A percentile compares a stretch with the other conserved stretches of the same genome.
phyloP scores from a whole-genome alignment of 768 basidiomycete genomes.

The Boletus tomentosulus region DNA sequence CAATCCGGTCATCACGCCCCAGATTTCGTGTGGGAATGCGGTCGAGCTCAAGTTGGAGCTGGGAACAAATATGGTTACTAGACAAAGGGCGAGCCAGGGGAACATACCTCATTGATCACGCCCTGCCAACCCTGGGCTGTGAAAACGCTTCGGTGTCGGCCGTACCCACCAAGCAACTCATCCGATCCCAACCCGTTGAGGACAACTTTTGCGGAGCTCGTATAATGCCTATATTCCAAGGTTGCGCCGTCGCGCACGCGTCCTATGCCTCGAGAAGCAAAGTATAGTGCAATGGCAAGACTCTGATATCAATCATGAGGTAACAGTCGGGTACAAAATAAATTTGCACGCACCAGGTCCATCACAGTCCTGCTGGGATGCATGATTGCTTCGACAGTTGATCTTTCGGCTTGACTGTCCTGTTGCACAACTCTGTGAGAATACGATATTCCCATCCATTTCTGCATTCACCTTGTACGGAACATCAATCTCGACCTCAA shows the following conservation, averaged over 20 bases:
- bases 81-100: not conserved
- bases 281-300: constrained; percentile 87
- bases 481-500: constrained; percentile 83
- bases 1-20: constrained; percentile 90
- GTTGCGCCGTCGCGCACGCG: constrained; percentile 39
- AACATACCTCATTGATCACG: constrained; percentile 71
- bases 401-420: constrained; percentile 62
- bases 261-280: constrained; percentile 82
- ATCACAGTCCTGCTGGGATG: constrained; percentile 77
- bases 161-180: constrained; percentile 92
- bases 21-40: constrained; percentile 87
- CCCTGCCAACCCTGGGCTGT: constrained; percentile 64
- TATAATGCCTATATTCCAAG: constrained; percentile 45
- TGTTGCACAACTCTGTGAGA: constrained; percentile 27
- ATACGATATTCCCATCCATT: not conserved
- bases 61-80: constrained; percentile 1
- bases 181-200: constrained; percentile 93
- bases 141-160: constrained; percentile 80
- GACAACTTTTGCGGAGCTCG: constrained; percentile 73
- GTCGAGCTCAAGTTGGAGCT: constrained; percentile 88
- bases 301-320: constrained; percentile 49
- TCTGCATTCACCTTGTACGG: constrained; percentile 57
- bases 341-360: constrained; percentile 67
- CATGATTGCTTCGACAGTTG: constrained; percentile 67
- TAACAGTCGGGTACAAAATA: not conserved